Conservation (phyloP, 1,284 basidiomycete genomes). For the Naganishia sp. region DNA sequence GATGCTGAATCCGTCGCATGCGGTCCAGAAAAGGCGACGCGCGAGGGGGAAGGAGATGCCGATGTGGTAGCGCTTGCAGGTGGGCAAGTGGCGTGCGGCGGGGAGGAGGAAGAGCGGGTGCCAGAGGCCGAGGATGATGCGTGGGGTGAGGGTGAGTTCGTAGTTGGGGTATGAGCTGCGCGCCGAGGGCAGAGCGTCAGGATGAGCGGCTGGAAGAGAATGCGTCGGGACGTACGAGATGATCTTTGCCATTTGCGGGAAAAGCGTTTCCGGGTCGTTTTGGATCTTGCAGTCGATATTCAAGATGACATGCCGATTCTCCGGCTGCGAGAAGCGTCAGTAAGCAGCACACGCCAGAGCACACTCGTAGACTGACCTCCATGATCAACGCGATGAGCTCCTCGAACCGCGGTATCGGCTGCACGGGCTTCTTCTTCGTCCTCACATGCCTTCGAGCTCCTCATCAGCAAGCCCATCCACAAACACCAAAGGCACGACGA, state of each 20-base stretch:
- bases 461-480: background rate
- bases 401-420: constrained; percentile 80
- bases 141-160: constrained; percentile 78
- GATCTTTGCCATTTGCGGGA: constrained; percentile 78
- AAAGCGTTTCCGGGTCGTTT: constrained; percentile 86
- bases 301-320: constrained; percentile 79
- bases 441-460: constrained; percentile 60
- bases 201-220: background rate
- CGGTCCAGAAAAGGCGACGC: constrained; percentile 86
- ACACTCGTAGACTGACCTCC: constrained; percentile 53
- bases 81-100: constrained; percentile 73
- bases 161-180: constrained; percentile 65
- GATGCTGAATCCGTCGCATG: constrained; percentile 87
- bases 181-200: background rate
- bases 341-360: background rate
- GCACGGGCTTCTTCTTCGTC: constrained; percentile 79
- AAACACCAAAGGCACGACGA: no score
- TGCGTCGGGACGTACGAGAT: constrained; percentile 56
- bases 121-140: constrained; percentile 84
- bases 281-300: constrained; percentile 86
- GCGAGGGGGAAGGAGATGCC: constrained; percentile 71
- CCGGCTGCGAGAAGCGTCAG: constrained; percentile 59
- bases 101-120: constrained; percentile 85
- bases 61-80: constrained; percentile 80
- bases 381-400: constrained; percentile 79